phyloP scores from a whole-genome alignment of 2,329 filamentous ascomycete genomes.

The Apiospora aurea region DNA sequence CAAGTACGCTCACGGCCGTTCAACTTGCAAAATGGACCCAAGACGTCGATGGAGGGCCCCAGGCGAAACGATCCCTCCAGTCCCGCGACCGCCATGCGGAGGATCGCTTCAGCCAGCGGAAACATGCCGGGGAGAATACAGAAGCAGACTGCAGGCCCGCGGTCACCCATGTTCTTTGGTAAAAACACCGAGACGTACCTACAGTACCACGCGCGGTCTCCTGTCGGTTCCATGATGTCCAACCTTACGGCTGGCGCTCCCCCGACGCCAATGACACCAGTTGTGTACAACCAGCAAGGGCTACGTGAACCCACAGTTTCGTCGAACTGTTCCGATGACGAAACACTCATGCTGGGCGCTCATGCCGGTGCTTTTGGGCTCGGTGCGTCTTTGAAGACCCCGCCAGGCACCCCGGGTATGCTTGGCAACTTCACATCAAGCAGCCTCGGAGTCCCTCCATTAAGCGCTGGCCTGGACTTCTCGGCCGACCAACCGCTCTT shows the following conservation, averaged over 20 bases:
- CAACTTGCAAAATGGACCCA: slow-evolving; percentile 47
- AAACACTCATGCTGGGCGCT: slow-evolving; percentile 41
- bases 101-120: slow-evolving; percentile 60
- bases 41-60: slow-evolving; percentile 55
- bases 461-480: slow-evolving; percentile 36
- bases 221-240: slow-evolving; percentile 47
- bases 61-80: slow-evolving; percentile 53
- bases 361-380: slow-evolving; percentile 34
- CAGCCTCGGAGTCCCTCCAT: slow-evolving; percentile 46
- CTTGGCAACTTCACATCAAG: slow-evolving; percentile 49
- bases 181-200: slow-evolving; percentile 54
- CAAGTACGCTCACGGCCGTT: slow-evolving; percentile 54
- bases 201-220: slow-evolving; percentile 50
- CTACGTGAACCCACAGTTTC: slow-evolving; percentile 50
- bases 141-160: slow-evolving; percentile 48
- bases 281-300: slow-evolving; percentile 47
- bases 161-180: slow-evolving; percentile 53
- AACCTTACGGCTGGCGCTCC: slow-evolving; percentile 51
- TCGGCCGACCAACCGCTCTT: slow-evolving; percentile 57
- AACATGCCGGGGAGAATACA: slow-evolving; percentile 49
- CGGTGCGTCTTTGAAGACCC: slow-evolving; percentile 56
- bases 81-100: slow-evolving; percentile 53
- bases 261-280: slow-evolving; percentile 57
- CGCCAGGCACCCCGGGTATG: slow-evolving; percentile 60
- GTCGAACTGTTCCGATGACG: slow-evolving; percentile 49